Base-by-base conservation (phyloP, 179 eudicot genomes). In the Amaranthus tricolor region DNA sequence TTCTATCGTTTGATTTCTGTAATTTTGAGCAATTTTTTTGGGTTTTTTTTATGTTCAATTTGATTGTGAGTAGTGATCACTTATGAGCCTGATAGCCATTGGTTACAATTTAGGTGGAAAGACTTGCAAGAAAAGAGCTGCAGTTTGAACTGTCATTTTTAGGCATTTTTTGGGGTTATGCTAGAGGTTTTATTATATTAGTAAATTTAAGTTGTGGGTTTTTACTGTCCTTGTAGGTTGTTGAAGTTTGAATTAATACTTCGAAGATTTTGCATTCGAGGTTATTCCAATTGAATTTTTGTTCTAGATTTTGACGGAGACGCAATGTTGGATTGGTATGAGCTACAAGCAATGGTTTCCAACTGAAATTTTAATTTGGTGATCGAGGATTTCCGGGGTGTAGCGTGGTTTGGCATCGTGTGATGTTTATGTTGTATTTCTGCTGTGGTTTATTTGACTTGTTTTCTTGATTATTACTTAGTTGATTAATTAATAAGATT, bases 391-490 rank as follows among this genome's bases (percentile, higher is more conserved):
- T 24, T 24, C 31, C 31, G 1, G 31, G 31, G 31, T 24, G 31
- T 24, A 24, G 31, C 31, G 31, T 24, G 31, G 31, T 24, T 24
- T 24, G 31, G 31, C 31, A 24, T 24, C 17, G 20, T 68, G 12
- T 64, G 61, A 61, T 69, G 59, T 66, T 45, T 21, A 63, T 11
- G 49, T 62, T 48, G 74, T n/a, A 60, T 67, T 57, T 68, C 20
- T 44, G 68, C 57, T 62, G 64, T 49, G 73, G 77, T 56, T 50
- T 52, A 61, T 75, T 78, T 78, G 80, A 78, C n/a, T n/a, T 21
- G 56, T 59, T 65, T 20, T 11, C 17, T n/a, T 16, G 43, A 63
- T 16, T 74, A 15, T 55, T 40, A 47, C 3, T 45, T 59, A 69
- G 62, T 57, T 74, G 71, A 31, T 31, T 31, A 31, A 74, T 31